Conservation (phyloP, 768 basidiomycete genomes). For the Pleurotus djamor region DNA sequence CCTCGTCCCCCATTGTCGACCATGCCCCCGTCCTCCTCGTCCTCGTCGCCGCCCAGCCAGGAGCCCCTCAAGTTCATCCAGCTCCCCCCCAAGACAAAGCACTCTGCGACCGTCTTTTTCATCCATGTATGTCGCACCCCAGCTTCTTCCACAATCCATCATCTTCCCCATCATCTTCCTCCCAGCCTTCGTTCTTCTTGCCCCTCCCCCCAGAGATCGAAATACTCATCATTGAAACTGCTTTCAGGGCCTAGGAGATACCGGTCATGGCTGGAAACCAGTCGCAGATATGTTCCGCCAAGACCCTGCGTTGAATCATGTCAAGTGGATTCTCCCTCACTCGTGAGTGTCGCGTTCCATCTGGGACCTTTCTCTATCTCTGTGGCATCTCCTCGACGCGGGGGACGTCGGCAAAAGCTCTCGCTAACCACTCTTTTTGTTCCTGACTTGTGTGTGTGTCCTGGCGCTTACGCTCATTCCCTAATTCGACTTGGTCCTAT, state of each 20-base stretch:
- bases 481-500: neutral
- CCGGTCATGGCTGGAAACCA: slow-evolving; percentile 74
- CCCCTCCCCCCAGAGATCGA: slow-evolving; percentile 45
- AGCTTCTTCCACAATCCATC: slow-evolving; percentile 10
- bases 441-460: slow-evolving; percentile 10
- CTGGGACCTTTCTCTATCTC: neutral
- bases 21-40: neutral
- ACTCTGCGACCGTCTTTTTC: slow-evolving; percentile 13
- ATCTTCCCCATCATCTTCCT: slow-evolving; percentile 13
- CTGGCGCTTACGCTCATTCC: neutral
- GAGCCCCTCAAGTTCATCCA: slow-evolving; percentile 7
- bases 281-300: slow-evolving; percentile 66
- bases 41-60: slow-evolving; percentile 4
- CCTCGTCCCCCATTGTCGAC: neutral
- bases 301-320: slow-evolving; percentile 57
- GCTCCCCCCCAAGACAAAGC: slow-evolving; percentile 1
- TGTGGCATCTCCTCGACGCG: neutral
- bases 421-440: neutral
- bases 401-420: neutral
- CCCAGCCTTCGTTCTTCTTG: slow-evolving; percentile 22
- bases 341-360: slow-evolving; percentile 45
- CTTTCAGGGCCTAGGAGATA: slow-evolving; percentile 70
- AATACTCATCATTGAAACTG: slow-evolving; percentile 62
- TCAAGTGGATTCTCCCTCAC: slow-evolving; percentile 91
- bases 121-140: slow-evolving; percentile 15